Evolutionary conservation across 768 basidiomycete species (phyloP).

Genomic region (Suillus ampliporus): DNA sequence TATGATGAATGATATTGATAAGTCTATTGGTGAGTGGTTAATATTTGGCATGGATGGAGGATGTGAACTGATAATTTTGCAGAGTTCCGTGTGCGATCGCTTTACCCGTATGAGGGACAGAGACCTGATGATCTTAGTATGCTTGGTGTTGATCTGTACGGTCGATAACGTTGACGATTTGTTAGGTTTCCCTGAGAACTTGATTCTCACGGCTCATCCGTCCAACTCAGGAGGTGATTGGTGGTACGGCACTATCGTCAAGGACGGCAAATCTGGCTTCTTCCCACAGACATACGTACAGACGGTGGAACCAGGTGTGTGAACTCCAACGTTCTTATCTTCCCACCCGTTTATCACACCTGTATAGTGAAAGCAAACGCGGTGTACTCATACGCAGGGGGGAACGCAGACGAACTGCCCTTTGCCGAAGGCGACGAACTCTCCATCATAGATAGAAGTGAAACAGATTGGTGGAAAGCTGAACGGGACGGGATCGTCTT

Average conservation of each 20-base stretch:
- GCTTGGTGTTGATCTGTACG: neutral
- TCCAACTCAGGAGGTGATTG: constrained; percentile 88
- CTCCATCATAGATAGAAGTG: constrained; percentile 79
- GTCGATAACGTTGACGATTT: constrained; percentile 13
- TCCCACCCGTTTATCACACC: neutral
- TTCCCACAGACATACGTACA: constrained; percentile 92
- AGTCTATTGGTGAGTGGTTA: constrained; percentile 54
- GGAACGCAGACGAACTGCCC: constrained; percentile 80
- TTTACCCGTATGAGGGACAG: constrained; percentile 88
- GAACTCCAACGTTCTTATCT: constrained; percentile 13
- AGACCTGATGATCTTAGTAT: constrained; percentile 86
- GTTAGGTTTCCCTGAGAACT: constrained; percentile 80
- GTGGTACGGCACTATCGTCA: constrained; percentile 85
- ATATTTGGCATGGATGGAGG: neutral
- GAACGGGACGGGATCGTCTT: constrained; percentile 86
- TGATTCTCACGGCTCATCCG: constrained; percentile 80
- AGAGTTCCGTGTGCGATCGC: constrained; percentile 79
- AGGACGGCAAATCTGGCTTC: constrained; percentile 75
- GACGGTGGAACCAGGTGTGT: constrained; percentile 63
- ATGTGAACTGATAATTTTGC: constrained; percentile 16
- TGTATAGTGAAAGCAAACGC: constrained; percentile 73
- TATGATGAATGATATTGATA: constrained; percentile 76
- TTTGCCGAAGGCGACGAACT: constrained; percentile 83
- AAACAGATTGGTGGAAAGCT: constrained; percentile 96
- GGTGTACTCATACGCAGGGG: constrained; percentile 75